A percentile compares a stretch with the other conserved stretches of the same genome.
Evolutionary conservation across 306 rosid species (phyloP).

Genomic region (Pterocarpus macrocarpus): DNA sequence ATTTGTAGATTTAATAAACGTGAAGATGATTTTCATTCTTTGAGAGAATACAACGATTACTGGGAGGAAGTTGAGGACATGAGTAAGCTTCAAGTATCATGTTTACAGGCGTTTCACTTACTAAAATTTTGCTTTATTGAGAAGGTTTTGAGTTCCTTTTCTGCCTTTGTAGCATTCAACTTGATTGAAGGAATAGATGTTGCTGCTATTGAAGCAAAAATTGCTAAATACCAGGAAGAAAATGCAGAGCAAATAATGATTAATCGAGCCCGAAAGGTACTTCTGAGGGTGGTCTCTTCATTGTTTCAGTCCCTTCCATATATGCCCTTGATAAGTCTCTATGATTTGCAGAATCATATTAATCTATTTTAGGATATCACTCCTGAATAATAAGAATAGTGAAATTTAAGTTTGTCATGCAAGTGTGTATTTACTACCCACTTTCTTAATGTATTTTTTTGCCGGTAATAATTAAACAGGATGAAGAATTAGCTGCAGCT

Average conservation of each 20-base stretch:
- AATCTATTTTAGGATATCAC: conserved; percentile 14
- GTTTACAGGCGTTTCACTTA: conserved; percentile 14
- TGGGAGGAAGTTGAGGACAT: conserved; percentile 96
- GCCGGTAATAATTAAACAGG: conserved; percentile 61
- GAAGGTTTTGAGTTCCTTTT: background rate
- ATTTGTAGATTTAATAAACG: conserved; percentile 79
- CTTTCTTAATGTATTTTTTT: conserved; percentile 36
- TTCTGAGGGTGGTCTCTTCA: conserved; percentile 10
- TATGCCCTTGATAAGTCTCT: background rate
- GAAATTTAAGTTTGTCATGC: conserved; percentile 14
- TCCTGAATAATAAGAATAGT: background rate
- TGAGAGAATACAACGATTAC: conserved; percentile 90
- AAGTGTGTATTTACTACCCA: background rate
- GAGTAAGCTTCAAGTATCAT: conserved; percentile 61
- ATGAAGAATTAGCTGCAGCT: conserved; percentile 95
- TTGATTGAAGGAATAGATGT: conserved; percentile 82
- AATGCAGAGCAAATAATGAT: conserved; percentile 89
- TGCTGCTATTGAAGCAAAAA: conserved; percentile 74
- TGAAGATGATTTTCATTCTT: conserved; percentile 83
- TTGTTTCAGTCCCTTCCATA: conserved; percentile 12
- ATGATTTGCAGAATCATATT: conserved; percentile 5
- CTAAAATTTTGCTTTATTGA: conserved; percentile 36
- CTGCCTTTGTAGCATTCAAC: conserved; percentile 66
- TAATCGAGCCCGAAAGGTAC: conserved; percentile 90
- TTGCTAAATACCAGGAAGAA: conserved; percentile 83